Evolutionary conservation across 2,329 filamentous ascomycete species (phyloP).

Genomic region (Colletotrichum spaethianum): DNA sequence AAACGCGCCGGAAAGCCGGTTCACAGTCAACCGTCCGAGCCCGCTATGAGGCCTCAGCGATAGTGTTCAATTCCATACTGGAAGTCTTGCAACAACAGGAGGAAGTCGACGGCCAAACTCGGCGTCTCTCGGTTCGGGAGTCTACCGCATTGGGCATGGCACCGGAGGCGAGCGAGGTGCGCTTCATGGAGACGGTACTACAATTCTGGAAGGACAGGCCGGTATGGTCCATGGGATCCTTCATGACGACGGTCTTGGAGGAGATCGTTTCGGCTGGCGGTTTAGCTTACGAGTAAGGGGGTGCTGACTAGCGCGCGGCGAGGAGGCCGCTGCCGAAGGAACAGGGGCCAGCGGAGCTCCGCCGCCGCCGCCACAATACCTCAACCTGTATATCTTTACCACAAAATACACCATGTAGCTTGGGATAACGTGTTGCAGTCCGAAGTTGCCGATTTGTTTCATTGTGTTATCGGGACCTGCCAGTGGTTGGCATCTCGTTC

Average conservation of each 20-base stretch:
- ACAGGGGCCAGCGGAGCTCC: conserved; percentile 32
- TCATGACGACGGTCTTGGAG: conserved; percentile 41
- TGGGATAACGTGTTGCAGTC: conserved; percentile 1
- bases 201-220: conserved; percentile 42
- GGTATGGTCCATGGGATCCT: conserved; percentile 41
- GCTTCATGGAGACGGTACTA: conserved; percentile 39
- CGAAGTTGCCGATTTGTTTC: conserved; percentile 14
- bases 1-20: conserved; percentile 44
- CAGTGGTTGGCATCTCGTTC: neutral
- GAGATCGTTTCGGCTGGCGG: conserved; percentile 37
- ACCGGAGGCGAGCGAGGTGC: conserved; percentile 37
- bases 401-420: conserved; percentile 3
- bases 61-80: conserved; percentile 47
- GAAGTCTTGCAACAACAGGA: conserved; percentile 39
- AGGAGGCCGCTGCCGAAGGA: neutral
- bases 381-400: conserved; percentile 23
- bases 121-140: conserved; percentile 24
- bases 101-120: neutral
- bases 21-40: conserved; percentile 41
- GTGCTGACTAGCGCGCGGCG: conserved; percentile 14
- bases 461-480: neutral
- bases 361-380: conserved; percentile 10
- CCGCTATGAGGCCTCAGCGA: conserved; percentile 44
- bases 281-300: conserved; percentile 18
- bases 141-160: conserved; percentile 24